Percentiles rank a stretch among this genome's conserved stretches.
Conservation (phyloP, 345 rosid genomes). For the Brassica incana region DNA sequence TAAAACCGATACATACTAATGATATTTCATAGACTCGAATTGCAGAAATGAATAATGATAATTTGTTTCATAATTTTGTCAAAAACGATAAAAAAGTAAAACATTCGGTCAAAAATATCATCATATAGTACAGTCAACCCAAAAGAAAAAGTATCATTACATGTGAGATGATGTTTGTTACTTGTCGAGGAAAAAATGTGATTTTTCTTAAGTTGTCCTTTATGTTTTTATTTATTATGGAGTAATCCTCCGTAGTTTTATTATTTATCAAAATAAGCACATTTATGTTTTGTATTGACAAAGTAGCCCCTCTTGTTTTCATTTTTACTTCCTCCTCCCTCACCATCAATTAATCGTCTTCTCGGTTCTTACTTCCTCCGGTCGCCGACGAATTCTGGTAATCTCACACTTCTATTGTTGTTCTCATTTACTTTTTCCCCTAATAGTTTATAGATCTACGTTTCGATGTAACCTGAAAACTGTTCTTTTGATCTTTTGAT, state of each 20-base stretch:
- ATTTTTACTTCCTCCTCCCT: slow-evolving; percentile 2
- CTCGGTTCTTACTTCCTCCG: slow-evolving; percentile 1
- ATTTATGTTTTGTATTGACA: slow-evolving; percentile 2
- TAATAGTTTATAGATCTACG: background rate
- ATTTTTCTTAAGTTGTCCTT: background rate
- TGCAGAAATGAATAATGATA: too few species aligned
- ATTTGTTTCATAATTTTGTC: too few species aligned
- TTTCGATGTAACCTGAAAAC: background rate
- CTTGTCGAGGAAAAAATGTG: background rate
- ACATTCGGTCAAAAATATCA: too few species aligned
- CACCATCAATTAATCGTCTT: background rate
- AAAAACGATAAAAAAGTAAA: too few species aligned
- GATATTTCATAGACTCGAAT: too few species aligned
- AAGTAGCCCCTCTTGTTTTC: background rate
- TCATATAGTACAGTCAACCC: background rate
- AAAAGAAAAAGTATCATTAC: background rate
- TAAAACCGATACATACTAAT: too few species aligned
- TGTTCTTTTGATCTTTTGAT: background rate
- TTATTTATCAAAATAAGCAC: background rate
- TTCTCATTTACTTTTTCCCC: background rate
- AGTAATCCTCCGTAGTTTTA: background rate
- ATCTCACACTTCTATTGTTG: background rate
- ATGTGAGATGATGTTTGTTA: slow-evolving; percentile 29
- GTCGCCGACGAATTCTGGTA: slow-evolving; percentile 25
- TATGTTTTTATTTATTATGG: background rate